Evolutionary conservation across 371 early-diverging fungal genomes (phyloP).

Genomic region (Syncephalastrum contaminatum): DNA sequence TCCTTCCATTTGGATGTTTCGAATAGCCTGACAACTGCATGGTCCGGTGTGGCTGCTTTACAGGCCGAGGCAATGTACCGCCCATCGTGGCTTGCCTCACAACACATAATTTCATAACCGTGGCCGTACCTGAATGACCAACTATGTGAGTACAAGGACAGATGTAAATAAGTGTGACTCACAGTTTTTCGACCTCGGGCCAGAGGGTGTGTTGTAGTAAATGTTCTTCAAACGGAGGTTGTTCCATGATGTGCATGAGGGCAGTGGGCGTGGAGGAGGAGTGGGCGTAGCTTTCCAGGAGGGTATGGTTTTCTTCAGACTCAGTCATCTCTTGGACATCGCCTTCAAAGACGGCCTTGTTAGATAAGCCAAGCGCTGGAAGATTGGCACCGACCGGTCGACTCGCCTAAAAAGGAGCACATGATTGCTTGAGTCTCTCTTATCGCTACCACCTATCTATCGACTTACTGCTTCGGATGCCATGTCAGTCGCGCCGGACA

Average conservation of each 20-base stretch:
- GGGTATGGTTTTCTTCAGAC: slow-evolving; percentile 42
- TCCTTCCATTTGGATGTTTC: slow-evolving; percentile 75
- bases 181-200: slow-evolving; percentile 95
- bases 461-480: slow-evolving; percentile 38
- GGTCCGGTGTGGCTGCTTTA: slow-evolving; percentile 75
- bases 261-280: slow-evolving; percentile 55
- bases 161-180: slow-evolving; percentile 1
- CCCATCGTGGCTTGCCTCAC: slow-evolving; percentile 73
- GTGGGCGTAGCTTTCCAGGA: slow-evolving; percentile 51
- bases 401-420: slow-evolving; percentile 26
- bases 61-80: slow-evolving; percentile 79
- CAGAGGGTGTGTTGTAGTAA: slow-evolving; percentile 90
- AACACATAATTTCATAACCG: slow-evolving; percentile 83
- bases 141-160: slow-evolving; percentile 1
- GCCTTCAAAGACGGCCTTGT: slow-evolving; percentile 85
- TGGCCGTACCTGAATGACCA: slow-evolving; percentile 72
- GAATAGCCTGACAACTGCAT: slow-evolving; percentile 79
- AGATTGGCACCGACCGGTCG: slow-evolving; percentile 79
- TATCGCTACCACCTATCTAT: neutral
- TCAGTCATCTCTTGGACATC: slow-evolving; percentile 49
- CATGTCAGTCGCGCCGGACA: slow-evolving; percentile 47
- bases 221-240: slow-evolving; percentile 89
- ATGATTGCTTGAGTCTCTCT: too few species aligned
- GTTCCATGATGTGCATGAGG: slow-evolving; percentile 49
- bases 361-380: slow-evolving; percentile 93